phyloP scores from a whole-genome alignment of 352 stramenopile genomes.

The Pythium brassicae region DNA sequence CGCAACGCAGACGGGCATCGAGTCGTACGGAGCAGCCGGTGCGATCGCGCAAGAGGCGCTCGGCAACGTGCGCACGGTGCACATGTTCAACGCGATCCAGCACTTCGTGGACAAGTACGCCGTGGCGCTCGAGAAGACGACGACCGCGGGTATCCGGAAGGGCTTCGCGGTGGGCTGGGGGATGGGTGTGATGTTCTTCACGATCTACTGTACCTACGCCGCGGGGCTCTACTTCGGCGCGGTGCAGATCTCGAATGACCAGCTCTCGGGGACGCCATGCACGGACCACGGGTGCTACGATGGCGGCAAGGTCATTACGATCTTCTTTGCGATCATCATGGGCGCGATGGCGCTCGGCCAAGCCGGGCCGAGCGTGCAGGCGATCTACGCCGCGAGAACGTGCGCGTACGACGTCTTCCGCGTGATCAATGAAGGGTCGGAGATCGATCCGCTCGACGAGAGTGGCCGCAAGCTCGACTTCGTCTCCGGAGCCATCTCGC shows the following conservation, averaged over 20 bases:
- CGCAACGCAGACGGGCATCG: conserved; percentile 41
- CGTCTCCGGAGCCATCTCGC: conserved; percentile 38
- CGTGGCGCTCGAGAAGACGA: conserved; percentile 33
- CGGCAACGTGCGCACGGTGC: conserved; percentile 68
- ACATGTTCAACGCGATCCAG: conserved; percentile 71
- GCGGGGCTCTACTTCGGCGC: conserved; percentile 78
- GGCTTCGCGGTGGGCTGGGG: conserved; percentile 47
- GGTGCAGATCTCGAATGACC: conserved; percentile 55
- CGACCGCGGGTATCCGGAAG: conserved; percentile 44
- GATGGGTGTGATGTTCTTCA: conserved; percentile 64
- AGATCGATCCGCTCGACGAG: conserved; percentile 47
- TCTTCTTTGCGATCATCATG: conserved; percentile 74
- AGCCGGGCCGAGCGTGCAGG: conserved; percentile 53
- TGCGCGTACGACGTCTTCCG: conserved; percentile 62
- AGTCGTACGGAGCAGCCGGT: conserved; percentile 61
- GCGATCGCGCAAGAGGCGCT: conserved; percentile 65
- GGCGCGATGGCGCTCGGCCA: conserved; percentile 71
- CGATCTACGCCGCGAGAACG: conserved; percentile 46
- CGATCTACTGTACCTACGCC: conserved; percentile 68
- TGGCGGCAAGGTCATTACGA: conserved; percentile 55
- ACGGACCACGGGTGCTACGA: conserved; percentile 44
- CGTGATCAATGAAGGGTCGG: conserved; percentile 53
- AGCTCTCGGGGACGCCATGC: conserved; percentile 26
- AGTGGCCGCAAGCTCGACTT: conserved; percentile 17
- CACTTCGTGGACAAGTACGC: conserved; percentile 63